Conservation (phyloP, 176 grass and related monocot genomes). For the Neostapfia colusana region DNA sequence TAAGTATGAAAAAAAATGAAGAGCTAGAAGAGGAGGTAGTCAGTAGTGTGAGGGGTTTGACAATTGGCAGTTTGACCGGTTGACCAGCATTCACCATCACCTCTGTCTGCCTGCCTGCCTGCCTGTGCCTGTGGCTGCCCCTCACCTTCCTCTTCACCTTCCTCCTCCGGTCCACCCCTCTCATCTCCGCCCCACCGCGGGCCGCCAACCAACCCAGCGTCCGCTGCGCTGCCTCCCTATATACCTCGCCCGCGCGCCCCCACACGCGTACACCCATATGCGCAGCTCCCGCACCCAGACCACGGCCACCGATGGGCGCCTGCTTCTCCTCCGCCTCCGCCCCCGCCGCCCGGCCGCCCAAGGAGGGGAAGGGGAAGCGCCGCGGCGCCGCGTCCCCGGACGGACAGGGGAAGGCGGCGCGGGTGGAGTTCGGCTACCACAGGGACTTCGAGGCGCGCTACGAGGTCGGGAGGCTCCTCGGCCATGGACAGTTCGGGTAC, state of each 20-base stretch:
- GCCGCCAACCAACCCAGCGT: slow-evolving; percentile 16
- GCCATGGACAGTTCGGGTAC: slow-evolving; percentile 97
- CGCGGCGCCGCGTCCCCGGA: background rate
- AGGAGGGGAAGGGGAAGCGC: background rate
- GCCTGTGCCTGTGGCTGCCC: slow-evolving; percentile 2
- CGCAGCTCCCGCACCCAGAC: slow-evolving; percentile 29
- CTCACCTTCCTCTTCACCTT: slow-evolving; percentile 59
- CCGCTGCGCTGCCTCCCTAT: slow-evolving; percentile 5
- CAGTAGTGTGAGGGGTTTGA: slow-evolving; percentile 14
- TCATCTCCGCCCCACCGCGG: background rate
- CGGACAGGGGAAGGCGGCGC: background rate
- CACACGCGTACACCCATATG: slow-evolving; percentile 41
- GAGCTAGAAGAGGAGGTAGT: background rate
- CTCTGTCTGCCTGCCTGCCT: background rate
- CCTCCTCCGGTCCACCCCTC: slow-evolving; percentile 10
- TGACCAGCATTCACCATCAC: slow-evolving; percentile 10
- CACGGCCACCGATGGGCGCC: slow-evolving; percentile 42
- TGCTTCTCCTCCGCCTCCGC: slow-evolving; percentile 49
- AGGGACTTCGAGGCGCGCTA: slow-evolving; percentile 76
- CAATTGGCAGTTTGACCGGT: slow-evolving; percentile 32
- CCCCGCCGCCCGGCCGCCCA: background rate
- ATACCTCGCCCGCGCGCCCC: slow-evolving; percentile 26
- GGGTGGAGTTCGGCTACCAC: slow-evolving; percentile 76
- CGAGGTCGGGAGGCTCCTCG: slow-evolving; percentile 81
- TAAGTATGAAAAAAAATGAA: background rate